Base-by-base conservation (phyloP, 148 eudicot species). In the Rhododendron williamsianum region DNA sequence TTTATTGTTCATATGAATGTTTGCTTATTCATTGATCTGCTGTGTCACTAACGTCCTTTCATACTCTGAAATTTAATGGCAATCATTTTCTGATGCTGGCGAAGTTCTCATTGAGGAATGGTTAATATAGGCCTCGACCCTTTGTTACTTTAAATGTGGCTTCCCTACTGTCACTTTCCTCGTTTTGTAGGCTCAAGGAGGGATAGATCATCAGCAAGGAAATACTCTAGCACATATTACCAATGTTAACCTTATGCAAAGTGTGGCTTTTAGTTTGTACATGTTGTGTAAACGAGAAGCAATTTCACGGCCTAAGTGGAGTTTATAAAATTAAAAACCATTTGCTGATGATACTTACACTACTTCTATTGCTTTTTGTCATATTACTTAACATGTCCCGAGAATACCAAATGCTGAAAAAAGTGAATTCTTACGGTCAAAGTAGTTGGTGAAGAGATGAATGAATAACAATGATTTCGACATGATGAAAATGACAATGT, bases 141-240 rank as follows among this genome's bases (percentile, higher is more conserved):
- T 16, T 83, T 83, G 60, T 83, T n/a, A 54, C 76, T 69, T 82
- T 6, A 23, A n/a, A 15, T 65, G 51, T 82, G 71, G 38, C 54
- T 82, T 35, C 54, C 76, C 12, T 63, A 65, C n/a, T 41, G 84
- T 25, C 56, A 41, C 69, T 54, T 33, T 1, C 33, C 19, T 30
- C 19, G 11, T 80, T 81, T 80, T 19, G 19, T 81, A 46, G 67
- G 35, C 19, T 54, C 11, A n/a, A 30, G 65, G 33, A 49, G 52
- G 36, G 16, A 80, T 38, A 80, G 30, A 80, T 46, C 13, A 46
- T 58, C 65, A 21, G 38, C 25, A 1, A 27, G 0, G 81, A 78
- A 78, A 46, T 46, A 46, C 6, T 54, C 4, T 25, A 69, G 30
- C 9, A 48, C 4, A 15, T 21, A 25, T n/a, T 52, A 48, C 25